Base-by-base conservation (phyloP, 1,284 basidiomycete genomes). In the Apiotrichum porosum region DNA sequence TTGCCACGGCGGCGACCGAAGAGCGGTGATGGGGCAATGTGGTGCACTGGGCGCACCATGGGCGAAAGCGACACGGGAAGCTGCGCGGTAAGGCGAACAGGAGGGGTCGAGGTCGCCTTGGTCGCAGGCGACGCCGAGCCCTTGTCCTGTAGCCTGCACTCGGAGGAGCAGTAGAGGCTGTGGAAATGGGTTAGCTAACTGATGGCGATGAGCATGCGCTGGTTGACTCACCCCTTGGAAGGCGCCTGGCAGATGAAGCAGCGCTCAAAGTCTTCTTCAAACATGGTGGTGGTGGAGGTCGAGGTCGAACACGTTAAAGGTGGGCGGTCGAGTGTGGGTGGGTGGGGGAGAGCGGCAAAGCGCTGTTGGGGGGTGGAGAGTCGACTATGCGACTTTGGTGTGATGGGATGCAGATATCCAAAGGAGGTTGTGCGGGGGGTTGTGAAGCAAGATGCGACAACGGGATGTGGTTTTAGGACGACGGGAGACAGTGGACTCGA, bases 191-290 rank as follows among this genome's bases (percentile, higher is more conserved):
- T 51, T 17, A 43, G 51, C 3, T 18, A 14, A 23, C 3, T 19
- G n/a, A 9, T 28, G 26, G 26, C 26, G 26, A 14, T 19, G 21
- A 3, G 12, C 4, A 28, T 1, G 9, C 4, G 13, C 51, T 63
- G 61, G 42, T 6, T 17, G 13, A 42, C 41, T 42, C 22, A 42
- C 41, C 66, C 68, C 51, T 62, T 65, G 52, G 60, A 65, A 26
- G 66, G 58, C 47, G 51, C 44, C 50, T 67, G 60, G 56, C 69
- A 71, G 54, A 69, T 71, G 55, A 66, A 69, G 58, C 69, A 71
- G 43, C 63, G 53, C 44, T 67, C 65, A 43, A 65, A 66, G 43
- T 68, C 68, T 44, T 69, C 68, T 51, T 71, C 69, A 39, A 71
- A 71, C 69, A 71, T 71, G 55, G 48, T 66, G 32, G n/a, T n/a